Conservation (phyloP, 768 basidiomycete genomes). For the Multifurca ochricompacta region DNA sequence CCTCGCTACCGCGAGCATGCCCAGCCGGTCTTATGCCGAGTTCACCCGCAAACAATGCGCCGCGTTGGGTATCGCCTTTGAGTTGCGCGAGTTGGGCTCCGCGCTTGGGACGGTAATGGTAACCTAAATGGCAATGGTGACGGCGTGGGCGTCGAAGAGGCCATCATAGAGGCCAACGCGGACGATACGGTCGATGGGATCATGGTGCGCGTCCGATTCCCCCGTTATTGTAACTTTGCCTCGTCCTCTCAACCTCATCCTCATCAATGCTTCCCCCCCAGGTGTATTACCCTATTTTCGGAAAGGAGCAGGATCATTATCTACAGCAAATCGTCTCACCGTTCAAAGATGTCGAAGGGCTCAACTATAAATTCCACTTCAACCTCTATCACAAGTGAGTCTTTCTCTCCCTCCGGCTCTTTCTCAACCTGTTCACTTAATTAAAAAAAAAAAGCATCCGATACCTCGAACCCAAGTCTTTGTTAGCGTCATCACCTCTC, state of each 20-base stretch:
- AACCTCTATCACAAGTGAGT: constrained; percentile 91
- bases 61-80: constrained; percentile 80
- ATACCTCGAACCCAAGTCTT: constrained; percentile 73
- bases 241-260: background rate
- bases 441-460: too few species aligned
- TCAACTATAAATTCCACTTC: constrained; percentile 93
- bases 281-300: constrained; percentile 97
- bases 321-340: constrained; percentile 96
- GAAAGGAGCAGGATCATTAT: constrained; percentile 90
- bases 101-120: constrained; percentile 25
- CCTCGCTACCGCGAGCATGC: constrained; percentile 73
- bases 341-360: constrained; percentile 94
- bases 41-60: constrained; percentile 91
- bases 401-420: background rate
- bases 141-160: constrained; percentile 91
- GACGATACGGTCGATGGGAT: constrained; percentile 83
- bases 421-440: too few species aligned
- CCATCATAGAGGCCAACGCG: constrained; percentile 91
- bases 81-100: constrained; percentile 64
- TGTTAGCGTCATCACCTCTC: constrained; percentile 39
- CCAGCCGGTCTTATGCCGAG: constrained; percentile 77
- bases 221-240: background rate
- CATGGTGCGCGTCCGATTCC: constrained; percentile 79
- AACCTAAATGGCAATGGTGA: constrained; percentile 32
- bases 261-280: too few species aligned